A percentile compares a stretch with the other conserved stretches of the same genome.
phyloP scores from a whole-genome alignment of 257 asterid species.

The Fraxinus excelsior region DNA sequence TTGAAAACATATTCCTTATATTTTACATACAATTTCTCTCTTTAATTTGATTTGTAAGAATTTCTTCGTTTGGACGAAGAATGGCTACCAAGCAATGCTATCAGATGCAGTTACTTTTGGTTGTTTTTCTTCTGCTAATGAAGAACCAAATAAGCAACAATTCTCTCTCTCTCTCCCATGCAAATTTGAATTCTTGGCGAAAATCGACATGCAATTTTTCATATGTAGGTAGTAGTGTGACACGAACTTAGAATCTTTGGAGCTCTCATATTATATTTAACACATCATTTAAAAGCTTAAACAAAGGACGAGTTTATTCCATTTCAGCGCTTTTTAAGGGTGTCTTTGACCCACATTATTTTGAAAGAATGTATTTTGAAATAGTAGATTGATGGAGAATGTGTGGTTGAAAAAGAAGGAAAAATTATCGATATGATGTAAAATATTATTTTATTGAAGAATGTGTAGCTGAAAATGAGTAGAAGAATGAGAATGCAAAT shows the following conservation, averaged over 20 bases:
- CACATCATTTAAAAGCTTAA: neutral
- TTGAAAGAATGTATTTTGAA: no score
- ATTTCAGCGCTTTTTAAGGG: neutral
- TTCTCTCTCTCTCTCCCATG: neutral
- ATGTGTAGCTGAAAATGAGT: no score
- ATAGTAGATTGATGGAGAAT: no score
- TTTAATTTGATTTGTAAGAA: neutral
- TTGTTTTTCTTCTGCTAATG: slow-evolving; percentile 14
- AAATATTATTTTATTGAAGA: no score
- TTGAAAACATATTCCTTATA: neutral
- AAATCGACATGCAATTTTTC: no score
- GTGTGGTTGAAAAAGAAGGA: no score
- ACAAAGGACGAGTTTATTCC: neutral
- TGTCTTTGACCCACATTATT: no score
- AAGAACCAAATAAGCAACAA: slow-evolving; percentile 24
- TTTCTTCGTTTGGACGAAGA: neutral
- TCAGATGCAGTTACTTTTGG: slow-evolving; percentile 14
- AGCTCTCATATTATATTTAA: neutral
- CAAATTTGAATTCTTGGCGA: no score
- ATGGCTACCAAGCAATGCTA: slow-evolving; percentile 21
- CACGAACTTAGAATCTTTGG: neutral
- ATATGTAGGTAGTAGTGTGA: neutral
- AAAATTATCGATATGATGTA: no score
- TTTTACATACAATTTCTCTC: neutral
- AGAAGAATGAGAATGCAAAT: no score